Conservation (phyloP, 2,329 filamentous ascomycete species). For the Rutstroemia sp. region DNA sequence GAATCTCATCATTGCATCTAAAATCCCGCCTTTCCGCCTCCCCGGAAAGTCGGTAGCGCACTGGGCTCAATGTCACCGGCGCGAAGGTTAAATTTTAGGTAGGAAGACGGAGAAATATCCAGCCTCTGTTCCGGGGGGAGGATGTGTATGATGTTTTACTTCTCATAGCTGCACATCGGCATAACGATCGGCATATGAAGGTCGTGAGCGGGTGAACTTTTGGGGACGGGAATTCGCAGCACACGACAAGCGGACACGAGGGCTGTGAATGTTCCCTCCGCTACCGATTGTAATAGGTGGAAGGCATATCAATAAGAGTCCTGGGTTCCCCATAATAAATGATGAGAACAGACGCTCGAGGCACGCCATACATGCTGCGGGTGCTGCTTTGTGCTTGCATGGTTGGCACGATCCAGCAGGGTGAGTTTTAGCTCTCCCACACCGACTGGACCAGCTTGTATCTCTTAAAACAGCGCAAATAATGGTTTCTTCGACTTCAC, state of each 20-base stretch:
- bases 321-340: background rate
- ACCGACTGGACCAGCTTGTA: background rate
- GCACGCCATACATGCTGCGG: conserved; percentile 4
- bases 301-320: background rate
- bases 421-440: background rate
- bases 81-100: too few relatives aligned
- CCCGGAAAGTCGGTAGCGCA: background rate
- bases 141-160: too few relatives aligned
- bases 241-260: too few relatives aligned
- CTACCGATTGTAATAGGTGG: too few relatives aligned
- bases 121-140: too few relatives aligned
- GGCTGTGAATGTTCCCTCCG: too few relatives aligned
- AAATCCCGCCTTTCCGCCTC: background rate
- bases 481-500: background rate
- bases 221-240: too few relatives aligned
- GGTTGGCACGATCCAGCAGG: background rate
- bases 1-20: conserved; percentile 1
- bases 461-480: background rate
- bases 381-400: conserved; percentile 1
- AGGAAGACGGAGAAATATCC: too few relatives aligned
- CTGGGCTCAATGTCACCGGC: too few relatives aligned
- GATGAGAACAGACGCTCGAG: background rate
- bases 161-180: too few relatives aligned
- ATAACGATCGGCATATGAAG: too few relatives aligned
- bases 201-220: too few relatives aligned